Percentiles rank a stretch among this genome's conserved stretches.
These are phyloP conservation scores for Thielaviopsis populi DNA, from an alignment of 2,329 filamentous ascomycete genomes.

Conservation along the genomic window DNA sequence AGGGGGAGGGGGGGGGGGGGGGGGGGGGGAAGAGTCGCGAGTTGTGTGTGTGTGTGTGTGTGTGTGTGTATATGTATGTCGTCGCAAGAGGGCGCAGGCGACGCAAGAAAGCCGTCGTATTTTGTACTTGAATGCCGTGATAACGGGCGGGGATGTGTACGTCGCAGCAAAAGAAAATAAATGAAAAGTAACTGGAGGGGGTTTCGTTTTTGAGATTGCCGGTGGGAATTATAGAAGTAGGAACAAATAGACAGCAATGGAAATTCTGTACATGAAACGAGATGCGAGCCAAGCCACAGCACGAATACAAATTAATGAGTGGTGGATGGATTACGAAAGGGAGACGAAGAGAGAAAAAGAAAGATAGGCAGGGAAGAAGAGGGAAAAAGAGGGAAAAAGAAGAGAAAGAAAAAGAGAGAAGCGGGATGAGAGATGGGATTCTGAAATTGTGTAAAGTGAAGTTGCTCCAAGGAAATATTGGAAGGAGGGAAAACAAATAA, in stretches of 20 bases:
- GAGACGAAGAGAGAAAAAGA: not conserved
- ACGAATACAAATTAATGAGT: not conserved
- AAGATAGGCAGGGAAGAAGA: not conserved
- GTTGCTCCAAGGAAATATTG: not conserved
- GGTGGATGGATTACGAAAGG: not conserved
- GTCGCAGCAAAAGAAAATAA: constrained; percentile 12
- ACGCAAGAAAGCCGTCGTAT: not conserved
- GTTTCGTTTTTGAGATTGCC: constrained; percentile 10
- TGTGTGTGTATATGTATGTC: not conserved
- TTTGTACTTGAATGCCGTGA: not conserved
- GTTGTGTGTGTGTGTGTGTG: not conserved
- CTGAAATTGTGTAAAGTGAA: not conserved
- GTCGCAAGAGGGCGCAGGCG: not conserved
- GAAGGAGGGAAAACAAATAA: not conserved
- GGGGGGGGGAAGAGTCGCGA: not conserved
- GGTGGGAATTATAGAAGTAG: not conserved
- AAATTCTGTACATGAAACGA: constrained; percentile 10
- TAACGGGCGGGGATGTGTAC: constrained; percentile 2
- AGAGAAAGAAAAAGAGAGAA: not conserved
- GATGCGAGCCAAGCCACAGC: not conserved
- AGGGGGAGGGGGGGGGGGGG: not conserved
- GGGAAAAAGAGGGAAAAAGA: not conserved
- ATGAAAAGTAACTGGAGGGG: constrained; percentile 7
- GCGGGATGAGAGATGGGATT: not conserved
- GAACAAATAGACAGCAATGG: not conserved